Evolutionary conservation across 2,329 filamentous ascomycete genomes (phyloP).

Genomic region (Alternaria gansuensis): DNA sequence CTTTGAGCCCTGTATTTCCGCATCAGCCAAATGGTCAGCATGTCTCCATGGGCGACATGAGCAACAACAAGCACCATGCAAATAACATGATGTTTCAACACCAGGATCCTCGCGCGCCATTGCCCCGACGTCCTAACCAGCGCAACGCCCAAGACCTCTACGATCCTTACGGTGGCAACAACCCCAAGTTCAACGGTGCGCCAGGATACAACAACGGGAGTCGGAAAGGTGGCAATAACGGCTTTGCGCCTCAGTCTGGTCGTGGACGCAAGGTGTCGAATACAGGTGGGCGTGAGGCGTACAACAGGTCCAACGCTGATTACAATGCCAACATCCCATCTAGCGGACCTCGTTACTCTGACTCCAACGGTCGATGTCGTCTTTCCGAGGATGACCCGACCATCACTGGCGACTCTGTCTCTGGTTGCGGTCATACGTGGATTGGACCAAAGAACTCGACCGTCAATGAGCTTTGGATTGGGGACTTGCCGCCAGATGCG

Average conservation of each 20-base stretch:
- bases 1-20: conserved; percentile 26
- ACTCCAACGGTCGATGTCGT: conserved; percentile 3
- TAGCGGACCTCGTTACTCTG: conserved; percentile 11
- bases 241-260: conserved; percentile 23
- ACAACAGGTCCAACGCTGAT: conserved; percentile 25
- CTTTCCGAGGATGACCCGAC: conserved; percentile 27
- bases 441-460: conserved; percentile 43
- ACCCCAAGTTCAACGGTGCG: conserved; percentile 30
- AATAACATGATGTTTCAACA: conserved; percentile 18
- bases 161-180: conserved; percentile 16
- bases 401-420: conserved; percentile 30
- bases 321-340: conserved; percentile 11
- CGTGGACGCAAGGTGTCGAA: conserved; percentile 37
- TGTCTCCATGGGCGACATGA: conserved; percentile 41
- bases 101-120: conserved; percentile 20
- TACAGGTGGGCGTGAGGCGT: conserved; percentile 19
- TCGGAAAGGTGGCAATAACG: conserved; percentile 26
- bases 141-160: conserved; percentile 27
- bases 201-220: conserved; percentile 18
- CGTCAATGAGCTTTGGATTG: conserved; percentile 42
- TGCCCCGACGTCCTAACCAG: conserved; percentile 17
- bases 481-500: conserved; percentile 32
- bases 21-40: conserved; percentile 22
- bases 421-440: conserved; percentile 40
- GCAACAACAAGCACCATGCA: conserved; percentile 36